Evolutionary conservation across 129 eudicot genomes (phyloP).

Genomic region (Glebionis coronaria): DNA sequence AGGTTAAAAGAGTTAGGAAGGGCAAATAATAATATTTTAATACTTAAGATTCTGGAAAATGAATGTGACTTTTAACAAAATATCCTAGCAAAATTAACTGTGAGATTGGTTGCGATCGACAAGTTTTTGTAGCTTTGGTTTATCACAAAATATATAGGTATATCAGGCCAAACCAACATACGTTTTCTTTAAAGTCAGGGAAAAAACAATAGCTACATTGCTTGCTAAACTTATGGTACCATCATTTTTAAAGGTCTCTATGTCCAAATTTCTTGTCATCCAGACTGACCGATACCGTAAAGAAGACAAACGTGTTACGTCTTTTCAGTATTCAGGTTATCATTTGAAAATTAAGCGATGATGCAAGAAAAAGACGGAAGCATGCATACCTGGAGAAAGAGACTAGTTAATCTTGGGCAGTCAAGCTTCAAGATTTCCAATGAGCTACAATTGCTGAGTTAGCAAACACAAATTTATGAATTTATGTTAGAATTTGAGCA

Average conservation of each 20-base stretch:
- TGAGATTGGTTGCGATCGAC: not conserved
- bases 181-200: too few species aligned
- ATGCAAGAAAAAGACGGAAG: not conserved
- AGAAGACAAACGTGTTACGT: too few species aligned
- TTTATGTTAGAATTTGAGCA: not conserved
- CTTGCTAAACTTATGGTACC: too few species aligned
- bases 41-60: not conserved
- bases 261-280: too few species aligned
- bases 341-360: not conserved
- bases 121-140: not conserved
- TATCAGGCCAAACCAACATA: too few species aligned
- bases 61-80: not conserved
- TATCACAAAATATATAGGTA: constrained; percentile 1
- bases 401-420: constrained; percentile 84
- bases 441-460: constrained; percentile 81
- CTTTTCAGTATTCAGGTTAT: too few species aligned
- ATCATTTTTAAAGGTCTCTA: too few species aligned
- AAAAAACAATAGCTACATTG: too few species aligned
- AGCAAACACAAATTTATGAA: constrained; percentile 15
- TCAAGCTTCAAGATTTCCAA: constrained; percentile 86
- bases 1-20: constrained; percentile 4
- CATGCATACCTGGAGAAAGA: constrained; percentile 83
- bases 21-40: not conserved
- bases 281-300: too few species aligned
- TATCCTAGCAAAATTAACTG: not conserved